Evolutionary conservation across 345 rosid genomes (phyloP), one percentile per base, ranked within the genome.

Genomic region (Salix arbutifolia): DNA sequence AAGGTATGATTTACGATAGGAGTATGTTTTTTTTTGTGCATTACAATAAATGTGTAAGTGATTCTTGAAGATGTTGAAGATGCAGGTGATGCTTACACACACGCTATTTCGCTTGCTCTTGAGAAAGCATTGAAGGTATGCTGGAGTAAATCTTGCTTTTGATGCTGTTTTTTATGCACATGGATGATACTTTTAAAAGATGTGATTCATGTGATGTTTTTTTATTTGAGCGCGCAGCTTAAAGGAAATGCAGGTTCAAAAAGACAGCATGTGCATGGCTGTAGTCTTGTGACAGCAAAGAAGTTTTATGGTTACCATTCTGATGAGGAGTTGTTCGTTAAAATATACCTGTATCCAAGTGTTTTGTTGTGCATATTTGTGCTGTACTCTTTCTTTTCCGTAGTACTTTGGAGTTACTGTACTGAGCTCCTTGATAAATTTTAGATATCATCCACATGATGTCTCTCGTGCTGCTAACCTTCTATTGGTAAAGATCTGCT

Each of bases 41-140:
- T 26, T 56, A 13, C 5, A 4, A 25, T 14, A 25, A 35, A 52
- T n/a, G 71, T 8, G 40, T 12, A 67, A 8, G 17, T n/a, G 50
- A 58, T 76, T 6, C 53, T 74, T 74, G 77, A 73, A 65, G 46
- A 73, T 33, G n/a, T 84, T 68, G 74, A 37, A 74, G 72, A n/a
- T 76, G 52, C 79, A 91, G 99, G 74, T 70, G 89, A 88, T 85
- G 88, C 79, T 38, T 83, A 73, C 78, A 74, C 78, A 58, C 84
- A 83, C 81, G 79, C 87, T 61, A 53, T 90, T 71, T 79, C 91
- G 73, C 84, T 90, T 75, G 93, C 88, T 17, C 85, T 93, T 67
- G 99, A 95, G 87, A 91, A 90, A 73, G 92, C 94, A 35, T 75
- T 95, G 86, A 95, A 90, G 93, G 99, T 94, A 69, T 68, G 76